Base-by-base conservation (phyloP, 73 alveolate genomes). In the Paramecium caudatum region DNA sequence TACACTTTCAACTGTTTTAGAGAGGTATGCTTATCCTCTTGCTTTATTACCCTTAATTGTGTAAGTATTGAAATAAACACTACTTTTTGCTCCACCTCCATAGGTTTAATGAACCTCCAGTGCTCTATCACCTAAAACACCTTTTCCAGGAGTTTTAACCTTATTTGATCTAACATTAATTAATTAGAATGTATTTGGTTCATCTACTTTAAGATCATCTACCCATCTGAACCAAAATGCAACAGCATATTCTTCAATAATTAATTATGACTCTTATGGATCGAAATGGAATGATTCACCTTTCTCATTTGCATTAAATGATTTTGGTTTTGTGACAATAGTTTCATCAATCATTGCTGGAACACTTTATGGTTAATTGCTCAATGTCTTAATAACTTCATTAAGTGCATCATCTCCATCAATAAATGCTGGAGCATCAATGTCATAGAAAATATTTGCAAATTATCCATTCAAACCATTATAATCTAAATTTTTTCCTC, bases 361-460 rank as follows among this genome's bases (percentile, higher is more conserved):
- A 3, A 74, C 62, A 16, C 25, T 23, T 25, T 41, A 41, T 9
- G 88, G 88, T n/a, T 63, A 68, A 41, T 74, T 74, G 19, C 69
- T 27, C 15, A 74, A 43, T 74, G 43, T 45, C 15, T 36, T 43
- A 1, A 74, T 45, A 4, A 43, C 47, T 39, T 74, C 68, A 12
- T 23, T 47, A 9, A 74, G 8, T 19, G 39, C 62, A 17, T 36
- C 65, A 27, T 74, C 88, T 0, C 47, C 68, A 27, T 74, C 62
- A 15, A 74, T 47, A 74, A 74, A 74, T 37, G 88, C 88, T n/a
- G 88, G 88, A 45, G 88, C 23, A 43, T 74, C 88, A 45, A 74
- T 45, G 43, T 74, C 88, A 74, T 74, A 74, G 19, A 41, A 74
- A 16, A 74, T 74, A 41, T 74, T 74, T 0, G 88, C 88, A 43